Evolutionary conservation across 257 asterid genomes (phyloP), one percentile per base, ranked within the genome.

Genomic region (Galeopsis tetrahit): DNA sequence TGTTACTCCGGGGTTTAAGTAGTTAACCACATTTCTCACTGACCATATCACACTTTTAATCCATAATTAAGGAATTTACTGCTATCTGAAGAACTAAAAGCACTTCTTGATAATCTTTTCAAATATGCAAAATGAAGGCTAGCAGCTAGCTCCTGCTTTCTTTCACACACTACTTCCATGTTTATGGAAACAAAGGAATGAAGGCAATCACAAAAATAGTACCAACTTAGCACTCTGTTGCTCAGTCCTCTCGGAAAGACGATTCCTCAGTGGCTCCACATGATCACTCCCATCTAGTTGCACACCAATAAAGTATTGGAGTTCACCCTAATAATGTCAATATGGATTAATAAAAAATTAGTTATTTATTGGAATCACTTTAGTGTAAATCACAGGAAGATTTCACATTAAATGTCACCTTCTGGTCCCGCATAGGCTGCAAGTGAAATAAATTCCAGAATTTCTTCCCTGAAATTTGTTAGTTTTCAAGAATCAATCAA

Each of bases 401-500:
- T 55, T 60, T 40, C 40, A 74, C 55, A 67, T 63, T 7, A 17
- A 52, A 61, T 61, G 62, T 58, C 75, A 90, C 99, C 95, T 90
- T 90, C 76, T 92, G 98, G 80, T 95, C 99, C 65, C 94, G 89
- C 99, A 95, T 95, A 48, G 99, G 99, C 80, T 95, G 99, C 92
- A 95, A 82, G 84, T 95, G 99, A 78, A 95, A 95, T 76, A 95
- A 82, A 82, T 95, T 95, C 99, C 99, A 95, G 82, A 95, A 95
- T 79, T 92, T 95, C 81, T 92, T 95, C 76, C 99, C 97, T 94
- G 90, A 76, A 88, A 76, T 69, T 71, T 51, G 66, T 80, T 52
- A 44, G 10, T 61, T 31, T 39, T 42, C 60, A 7, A 36, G 68
- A 63, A 75, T 36, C 31, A 68, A 42, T 44, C 21, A 60, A 62